Evolutionary conservation across 306 rosid genomes (phyloP), one percentile per base, ranked within the genome.

Genomic region (Castanospermum australe): DNA sequence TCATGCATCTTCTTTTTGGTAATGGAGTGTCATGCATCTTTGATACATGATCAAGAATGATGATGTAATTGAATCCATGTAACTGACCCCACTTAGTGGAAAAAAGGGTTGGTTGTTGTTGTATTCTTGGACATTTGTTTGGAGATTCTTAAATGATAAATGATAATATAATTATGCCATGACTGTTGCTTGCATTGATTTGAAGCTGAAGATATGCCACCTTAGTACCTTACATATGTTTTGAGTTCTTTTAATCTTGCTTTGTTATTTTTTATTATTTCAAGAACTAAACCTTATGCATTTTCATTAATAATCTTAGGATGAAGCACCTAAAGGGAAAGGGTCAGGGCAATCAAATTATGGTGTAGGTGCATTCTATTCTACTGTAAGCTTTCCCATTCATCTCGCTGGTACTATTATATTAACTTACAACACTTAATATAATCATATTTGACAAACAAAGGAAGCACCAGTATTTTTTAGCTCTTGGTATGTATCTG

Each of bases 291-390:
- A 41, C 3, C 9, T 17, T 54, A 21, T 42, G 24, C 41, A 28
- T 60, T 45, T 76, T 39, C 65, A 36, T 71, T 28, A 17, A 79
- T 67, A 35, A 54, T 75, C 11, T 72, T 79, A 85, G 90, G 89
- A 85, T 41, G 90, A 77, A 65, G 21, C 20, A 60, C 47, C 20
- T 47, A 83, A 11, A 82, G 90, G 88, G 82, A 88, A 83, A 82
- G 80, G 78, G 30, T 65, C 87, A 15, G 94, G 87, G 84, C 75
- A 63, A 75, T 35, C 87, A 54, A 85, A 68, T 51, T 74, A 48
- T 83, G 81, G 86, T 18, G 89, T 86, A 47, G 94, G 94, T 51
- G 83, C 87, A 66, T 82, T 79, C 82, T 65, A 78, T 60, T 69
- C 77, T 69, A 70, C 83, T 8, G 92, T 87, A 86, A 82, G 90